phyloP scores from a whole-genome alignment of 345 rosid genomes.

The Hibiscus syriacus region DNA sequence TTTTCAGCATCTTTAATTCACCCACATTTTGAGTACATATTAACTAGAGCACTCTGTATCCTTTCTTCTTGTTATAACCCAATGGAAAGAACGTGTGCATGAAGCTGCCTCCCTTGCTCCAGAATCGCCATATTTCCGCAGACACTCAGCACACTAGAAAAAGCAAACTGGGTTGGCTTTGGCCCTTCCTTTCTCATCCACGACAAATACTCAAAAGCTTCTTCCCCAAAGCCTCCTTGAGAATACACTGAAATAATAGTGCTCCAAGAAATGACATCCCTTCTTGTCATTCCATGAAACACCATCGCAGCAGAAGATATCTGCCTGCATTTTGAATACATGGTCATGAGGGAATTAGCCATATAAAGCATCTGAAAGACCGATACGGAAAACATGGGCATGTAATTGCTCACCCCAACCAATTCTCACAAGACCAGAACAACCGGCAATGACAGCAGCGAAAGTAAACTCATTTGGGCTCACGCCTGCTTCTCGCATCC shows the following conservation, averaged over 20 bases:
- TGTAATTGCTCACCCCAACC: slow-evolving; percentile 83
- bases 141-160: slow-evolving; percentile 72
- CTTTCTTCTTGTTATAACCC: slow-evolving; percentile 48
- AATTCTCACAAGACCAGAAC: slow-evolving; percentile 54
- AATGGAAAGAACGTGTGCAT: slow-evolving; percentile 44
- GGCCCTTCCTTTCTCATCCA: slow-evolving; percentile 77
- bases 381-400: slow-evolving; percentile 44
- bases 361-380: slow-evolving; percentile 46
- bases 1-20: slow-evolving; percentile 58
- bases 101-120: slow-evolving; percentile 81
- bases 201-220: slow-evolving; percentile 60
- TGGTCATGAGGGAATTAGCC: slow-evolving; percentile 56
- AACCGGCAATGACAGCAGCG: slow-evolving; percentile 57
- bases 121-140: slow-evolving; percentile 71
- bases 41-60: slow-evolving; percentile 60
- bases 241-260: slow-evolving; percentile 66
- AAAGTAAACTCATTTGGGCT: slow-evolving; percentile 65
- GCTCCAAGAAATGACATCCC: slow-evolving; percentile 84
- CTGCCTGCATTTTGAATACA: slow-evolving; percentile 71
- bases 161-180: slow-evolving; percentile 62
- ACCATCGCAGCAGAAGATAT: slow-evolving; percentile 41
- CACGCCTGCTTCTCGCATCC: slow-evolving; percentile 48
- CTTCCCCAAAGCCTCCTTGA: slow-evolving; percentile 62
- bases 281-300: slow-evolving; percentile 45
- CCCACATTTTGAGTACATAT: slow-evolving; percentile 91